Base-by-base conservation (phyloP, 139 green algal species). In the Tetraselmis striata region DNA sequence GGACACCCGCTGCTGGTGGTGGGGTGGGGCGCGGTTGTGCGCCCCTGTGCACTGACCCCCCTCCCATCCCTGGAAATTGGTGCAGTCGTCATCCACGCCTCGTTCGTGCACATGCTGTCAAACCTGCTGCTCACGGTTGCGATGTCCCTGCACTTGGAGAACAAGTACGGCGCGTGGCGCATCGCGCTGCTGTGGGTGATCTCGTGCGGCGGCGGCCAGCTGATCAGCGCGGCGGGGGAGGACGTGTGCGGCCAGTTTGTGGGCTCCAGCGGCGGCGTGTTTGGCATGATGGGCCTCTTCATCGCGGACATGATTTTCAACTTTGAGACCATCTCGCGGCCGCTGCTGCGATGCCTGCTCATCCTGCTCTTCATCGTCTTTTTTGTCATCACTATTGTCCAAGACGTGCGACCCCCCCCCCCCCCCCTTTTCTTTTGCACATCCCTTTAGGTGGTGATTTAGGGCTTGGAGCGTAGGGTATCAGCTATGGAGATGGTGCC, bases 201-300 rank as follows among this genome's bases (percentile, higher is more conserved):
- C 18, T 85, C 85, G 82, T 79, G 81, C 0, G 74, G 75, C 59
- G 58, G 59, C 74, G 81, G 85, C 29, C 84, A 86, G 76, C 81
- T 90, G 79, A 85, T 92, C 79, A 90, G 84, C 28, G 88, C 86
- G 0, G 88, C 83, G 0, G 88, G 89, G 59, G 93, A 95, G 86
- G 81, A 91, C 78, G 77, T 79, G 0, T 96, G 93, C 84, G 59
- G 67, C 2, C 85, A 86, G 30, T 87, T 94, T 26, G 90, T 92
- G 31, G 93, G 93, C 28, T 87, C 88, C 32, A 91, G 83, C 28
- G 93, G 93, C 23, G 91, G 88, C 25, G 85, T 91, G 0, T 96
- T 94, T 90, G 93, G 93, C n/a, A 82, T 95, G 75, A 78, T 94
- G 75, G 93, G 92, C 30, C 84, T 92, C 59, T 93, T 89, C 75